Conservation (phyloP, 192 early-diverging fungal genomes). For the Spizellomyces sp. region DNA sequence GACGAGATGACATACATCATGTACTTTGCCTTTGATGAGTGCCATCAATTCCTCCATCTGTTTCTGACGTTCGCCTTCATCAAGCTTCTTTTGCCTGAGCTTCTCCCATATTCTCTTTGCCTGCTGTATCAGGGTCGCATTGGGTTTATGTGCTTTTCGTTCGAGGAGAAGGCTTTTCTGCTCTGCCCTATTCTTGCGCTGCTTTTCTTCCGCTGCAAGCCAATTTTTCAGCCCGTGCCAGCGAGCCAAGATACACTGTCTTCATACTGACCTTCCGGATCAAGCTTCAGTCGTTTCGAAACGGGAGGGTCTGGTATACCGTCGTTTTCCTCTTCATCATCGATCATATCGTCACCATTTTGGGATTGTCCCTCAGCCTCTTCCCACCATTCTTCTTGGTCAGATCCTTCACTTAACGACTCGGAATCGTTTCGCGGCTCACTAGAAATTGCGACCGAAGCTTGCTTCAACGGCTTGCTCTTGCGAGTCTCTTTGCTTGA, state of each 20-base stretch:
- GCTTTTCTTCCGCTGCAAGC: slow-evolving; percentile 27
- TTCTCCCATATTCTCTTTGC: slow-evolving; percentile 87
- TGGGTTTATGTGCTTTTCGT: slow-evolving; percentile 66
- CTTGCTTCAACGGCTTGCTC: too few relatives aligned
- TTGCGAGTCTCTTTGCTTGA: too few relatives aligned
- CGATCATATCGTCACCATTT: neutral
- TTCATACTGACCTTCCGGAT: neutral
- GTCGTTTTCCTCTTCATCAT: neutral
- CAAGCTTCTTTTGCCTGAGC: slow-evolving; percentile 73
- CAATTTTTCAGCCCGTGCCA: neutral
- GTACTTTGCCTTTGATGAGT: slow-evolving; percentile 75
- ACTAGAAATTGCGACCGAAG: too few relatives aligned
- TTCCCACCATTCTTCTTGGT: neutral
- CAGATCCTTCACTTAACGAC: too few relatives aligned
- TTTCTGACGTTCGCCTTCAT: slow-evolving; percentile 57
- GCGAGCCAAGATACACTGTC: neutral
- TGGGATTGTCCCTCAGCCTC: neutral
- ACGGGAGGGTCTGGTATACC: neutral
- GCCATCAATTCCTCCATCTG: slow-evolving; percentile 84
- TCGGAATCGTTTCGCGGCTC: too few relatives aligned
- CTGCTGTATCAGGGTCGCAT: slow-evolving; percentile 67
- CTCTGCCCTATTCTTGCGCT: slow-evolving; percentile 36
- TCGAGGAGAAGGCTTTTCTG: slow-evolving; percentile 50
- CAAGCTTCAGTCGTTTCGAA: neutral
- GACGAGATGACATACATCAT: slow-evolving; percentile 50